Conservation (phyloP, 2,329 filamentous ascomycete genomes). For the Seiridium unicorne region DNA sequence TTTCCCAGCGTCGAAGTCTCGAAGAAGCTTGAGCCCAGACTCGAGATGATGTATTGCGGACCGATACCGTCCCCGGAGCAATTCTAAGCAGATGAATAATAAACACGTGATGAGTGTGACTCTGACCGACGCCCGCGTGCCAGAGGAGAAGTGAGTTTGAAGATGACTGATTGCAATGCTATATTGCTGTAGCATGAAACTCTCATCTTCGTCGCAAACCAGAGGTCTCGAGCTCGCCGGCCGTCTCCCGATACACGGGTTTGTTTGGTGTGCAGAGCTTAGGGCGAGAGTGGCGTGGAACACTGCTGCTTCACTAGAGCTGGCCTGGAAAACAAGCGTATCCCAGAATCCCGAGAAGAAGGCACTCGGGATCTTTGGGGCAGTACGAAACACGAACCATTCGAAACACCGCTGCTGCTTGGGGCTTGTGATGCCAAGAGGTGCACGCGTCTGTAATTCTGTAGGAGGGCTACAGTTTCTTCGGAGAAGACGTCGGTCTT, state of each 20-base stretch:
- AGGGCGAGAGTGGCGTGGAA: slow-evolving; percentile 38
- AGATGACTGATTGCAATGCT: slow-evolving; percentile 34
- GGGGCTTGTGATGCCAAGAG: slow-evolving; percentile 11
- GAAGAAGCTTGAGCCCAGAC: slow-evolving; percentile 39
- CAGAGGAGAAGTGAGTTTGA: slow-evolving; percentile 27
- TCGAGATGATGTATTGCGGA: slow-evolving; percentile 38
- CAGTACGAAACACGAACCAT: slow-evolving; percentile 41
- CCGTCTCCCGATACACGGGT: neutral
- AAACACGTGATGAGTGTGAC: slow-evolving; percentile 37
- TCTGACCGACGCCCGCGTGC: slow-evolving; percentile 27
- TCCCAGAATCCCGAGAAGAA: slow-evolving; percentile 37
- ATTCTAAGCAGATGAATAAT: slow-evolving; percentile 32
- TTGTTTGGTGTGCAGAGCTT: slow-evolving; percentile 30
- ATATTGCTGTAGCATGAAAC: slow-evolving; percentile 31
- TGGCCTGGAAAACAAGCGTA: slow-evolving; percentile 33
- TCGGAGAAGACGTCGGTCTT: neutral
- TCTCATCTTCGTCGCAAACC: slow-evolving; percentile 18
- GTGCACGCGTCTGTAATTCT: slow-evolving; percentile 6
- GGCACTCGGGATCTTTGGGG: slow-evolving; percentile 32
- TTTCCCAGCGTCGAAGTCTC: slow-evolving; percentile 16
- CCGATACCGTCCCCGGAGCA: slow-evolving; percentile 33
- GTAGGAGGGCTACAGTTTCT: slow-evolving; percentile 26
- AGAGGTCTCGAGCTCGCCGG: neutral
- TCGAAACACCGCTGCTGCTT: slow-evolving; percentile 35
- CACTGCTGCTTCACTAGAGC: slow-evolving; percentile 33